Evolutionary conservation across 768 basidiomycete genomes (phyloP).

Genomic region (Imleria badia): DNA sequence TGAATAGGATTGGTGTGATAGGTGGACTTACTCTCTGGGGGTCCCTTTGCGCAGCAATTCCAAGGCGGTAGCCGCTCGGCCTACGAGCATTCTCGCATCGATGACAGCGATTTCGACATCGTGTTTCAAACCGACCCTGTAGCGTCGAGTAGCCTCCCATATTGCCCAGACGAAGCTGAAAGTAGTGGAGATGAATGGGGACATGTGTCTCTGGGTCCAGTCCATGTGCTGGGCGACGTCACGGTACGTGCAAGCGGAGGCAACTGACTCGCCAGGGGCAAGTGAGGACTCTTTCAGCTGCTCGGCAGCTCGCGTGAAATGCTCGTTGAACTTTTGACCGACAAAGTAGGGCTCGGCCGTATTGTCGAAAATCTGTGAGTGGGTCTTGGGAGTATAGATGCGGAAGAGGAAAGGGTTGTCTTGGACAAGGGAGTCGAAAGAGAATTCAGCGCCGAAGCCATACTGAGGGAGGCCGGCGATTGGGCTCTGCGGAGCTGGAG

Average conservation of each 20-base stretch:
- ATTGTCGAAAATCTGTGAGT: constrained; percentile 51
- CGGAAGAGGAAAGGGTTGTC: constrained; percentile 78
- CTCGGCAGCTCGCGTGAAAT: constrained; percentile 36
- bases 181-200: constrained; percentile 70
- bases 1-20: not conserved
- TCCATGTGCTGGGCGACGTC: constrained; percentile 74
- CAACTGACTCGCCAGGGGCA: constrained; percentile 32
- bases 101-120: constrained; percentile 79
- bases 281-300: constrained; percentile 34
- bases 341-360: constrained; percentile 61
- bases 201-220: constrained; percentile 71
- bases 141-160: constrained; percentile 80
- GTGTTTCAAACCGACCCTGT: constrained; percentile 68
- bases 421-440: constrained; percentile 59
- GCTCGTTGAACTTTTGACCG: constrained; percentile 61
- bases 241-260: constrained; percentile 44
- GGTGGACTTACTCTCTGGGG: constrained; percentile 52
- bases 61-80: constrained; percentile 61
- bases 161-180: constrained; percentile 83
- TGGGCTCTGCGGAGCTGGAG: constrained; percentile 23
- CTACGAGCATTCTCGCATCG: constrained; percentile 59
- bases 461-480: constrained; percentile 57
- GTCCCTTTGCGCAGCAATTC: constrained; percentile 56
- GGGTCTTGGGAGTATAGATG: constrained; percentile 71
- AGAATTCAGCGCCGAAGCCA: constrained; percentile 63